Percentiles rank a stretch among this genome's conserved stretches.
Conservation (phyloP, 768 basidiomycete genomes). For the Boletus subcaerulescens region DNA sequence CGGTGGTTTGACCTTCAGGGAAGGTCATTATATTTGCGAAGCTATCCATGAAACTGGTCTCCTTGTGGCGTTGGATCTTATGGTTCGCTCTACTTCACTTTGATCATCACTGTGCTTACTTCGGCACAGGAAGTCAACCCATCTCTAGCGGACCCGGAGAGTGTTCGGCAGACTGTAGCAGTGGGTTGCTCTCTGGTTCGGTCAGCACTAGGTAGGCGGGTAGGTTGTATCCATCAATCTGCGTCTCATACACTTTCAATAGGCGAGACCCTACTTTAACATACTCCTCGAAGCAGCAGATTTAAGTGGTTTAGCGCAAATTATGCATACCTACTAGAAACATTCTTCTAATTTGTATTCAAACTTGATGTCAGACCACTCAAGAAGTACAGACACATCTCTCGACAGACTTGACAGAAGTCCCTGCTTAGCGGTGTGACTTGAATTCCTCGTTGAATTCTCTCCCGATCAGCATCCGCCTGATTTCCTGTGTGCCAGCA, state of each 20-base stretch:
- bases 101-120: conserved; percentile 5
- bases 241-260: conserved; percentile 6
- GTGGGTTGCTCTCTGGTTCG: conserved; percentile 86
- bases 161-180: conserved; percentile 84
- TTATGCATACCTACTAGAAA: not conserved
- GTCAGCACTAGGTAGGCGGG: conserved; percentile 68
- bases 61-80: conserved; percentile 88
- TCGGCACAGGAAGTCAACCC: conserved; percentile 87
- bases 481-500: conserved; percentile 95
- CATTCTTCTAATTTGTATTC: too few relatives aligned
- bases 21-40: conserved; percentile 98
- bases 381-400: not conserved
- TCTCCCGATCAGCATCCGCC: conserved; percentile 90
- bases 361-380: too few relatives aligned
- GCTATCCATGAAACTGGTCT: conserved; percentile 89
- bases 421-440: conserved; percentile 1
- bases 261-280: conserved; percentile 36
- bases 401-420: not conserved
- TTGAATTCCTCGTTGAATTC: conserved; percentile 80
- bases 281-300: not conserved
- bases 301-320: too few relatives aligned
- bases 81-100: conserved; percentile 53
- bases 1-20: conserved; percentile 93
- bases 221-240: not conserved
- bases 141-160: conserved; percentile 71